phyloP scores from a whole-genome alignment of 2,329 filamentous ascomycete genomes.

The Periconia digitata region DNA sequence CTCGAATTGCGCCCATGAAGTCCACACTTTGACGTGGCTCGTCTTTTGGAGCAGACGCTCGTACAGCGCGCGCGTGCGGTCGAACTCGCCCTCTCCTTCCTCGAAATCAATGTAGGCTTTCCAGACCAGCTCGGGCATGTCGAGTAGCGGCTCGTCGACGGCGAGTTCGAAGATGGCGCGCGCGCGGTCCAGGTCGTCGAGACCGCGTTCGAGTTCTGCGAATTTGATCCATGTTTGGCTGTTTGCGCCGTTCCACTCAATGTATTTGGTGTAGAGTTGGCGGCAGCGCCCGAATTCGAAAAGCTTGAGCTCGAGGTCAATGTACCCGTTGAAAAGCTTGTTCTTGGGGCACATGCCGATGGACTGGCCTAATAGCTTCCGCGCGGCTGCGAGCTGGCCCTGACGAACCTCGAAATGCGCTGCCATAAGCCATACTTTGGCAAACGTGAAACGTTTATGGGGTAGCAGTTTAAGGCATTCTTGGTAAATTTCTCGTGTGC shows the following conservation, averaged over 20 bases:
- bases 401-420: slow-evolving; percentile 93
- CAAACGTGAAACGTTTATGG: slow-evolving; percentile 96
- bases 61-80: slow-evolving; percentile 77
- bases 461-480: slow-evolving; percentile 86
- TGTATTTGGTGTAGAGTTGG: slow-evolving; percentile 89
- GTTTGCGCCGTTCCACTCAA: slow-evolving; percentile 89
- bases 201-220: slow-evolving; percentile 84
- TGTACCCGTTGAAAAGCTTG: slow-evolving; percentile 90
- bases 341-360: slow-evolving; percentile 97
- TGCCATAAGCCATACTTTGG: slow-evolving; percentile 93
- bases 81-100: slow-evolving; percentile 91
- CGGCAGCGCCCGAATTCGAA: slow-evolving; percentile 93
- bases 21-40: slow-evolving; percentile 99
- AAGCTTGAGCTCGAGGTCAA: slow-evolving; percentile 87
- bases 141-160: slow-evolving; percentile 76
- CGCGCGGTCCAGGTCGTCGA: slow-evolving; percentile 86
- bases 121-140: slow-evolving; percentile 98
- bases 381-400: slow-evolving; percentile 73
- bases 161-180: slow-evolving; percentile 92
- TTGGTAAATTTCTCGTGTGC: slow-evolving; percentile 86
- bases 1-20: slow-evolving; percentile 97
- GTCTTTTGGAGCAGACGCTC: slow-evolving; percentile 91
- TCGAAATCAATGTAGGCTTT: slow-evolving; percentile 99
- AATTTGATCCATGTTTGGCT: slow-evolving; percentile 96
- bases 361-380: slow-evolving; percentile 86